Percentiles rank a stretch among this genome's conserved stretches.
Conservation (phyloP, 352 stramenopile genomes). For the Aphanomyces stellatus region DNA sequence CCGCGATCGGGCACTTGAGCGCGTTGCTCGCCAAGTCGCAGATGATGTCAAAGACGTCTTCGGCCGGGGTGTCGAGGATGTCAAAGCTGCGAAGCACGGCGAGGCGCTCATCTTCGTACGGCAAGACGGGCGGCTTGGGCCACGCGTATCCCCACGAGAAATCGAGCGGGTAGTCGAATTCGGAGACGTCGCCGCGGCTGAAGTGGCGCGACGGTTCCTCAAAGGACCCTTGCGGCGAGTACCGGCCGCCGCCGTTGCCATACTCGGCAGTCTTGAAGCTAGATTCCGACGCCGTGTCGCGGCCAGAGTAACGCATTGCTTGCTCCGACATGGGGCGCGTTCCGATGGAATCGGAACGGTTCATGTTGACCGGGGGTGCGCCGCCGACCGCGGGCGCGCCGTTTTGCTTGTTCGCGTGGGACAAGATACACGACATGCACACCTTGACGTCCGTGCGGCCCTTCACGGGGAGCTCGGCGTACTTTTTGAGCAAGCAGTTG, state of each 20-base stretch:
- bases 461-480: slow-evolving; percentile 77
- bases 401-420: slow-evolving; percentile 65
- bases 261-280: not conserved
- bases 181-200: slow-evolving; percentile 22
- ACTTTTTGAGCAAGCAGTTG: slow-evolving; percentile 83
- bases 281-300: not conserved
- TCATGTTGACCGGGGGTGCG: slow-evolving; percentile 34
- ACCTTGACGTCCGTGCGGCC: slow-evolving; percentile 75
- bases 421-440: slow-evolving; percentile 87
- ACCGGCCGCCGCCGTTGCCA: not conserved
- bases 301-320: not conserved
- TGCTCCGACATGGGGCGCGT: not conserved
- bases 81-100: slow-evolving; percentile 75
- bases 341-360: slow-evolving; percentile 28
- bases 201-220: not conserved
- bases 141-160: slow-evolving; percentile 85
- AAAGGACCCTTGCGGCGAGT: not conserved
- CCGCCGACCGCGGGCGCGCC: no score
- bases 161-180: slow-evolving; percentile 81
- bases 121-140: slow-evolving; percentile 70
- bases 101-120: slow-evolving; percentile 57
- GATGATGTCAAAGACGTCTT: slow-evolving; percentile 86
- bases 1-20: slow-evolving; percentile 78
- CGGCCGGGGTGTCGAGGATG: slow-evolving; percentile 79
- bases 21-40: slow-evolving; percentile 80